These are phyloP conservation scores for Austroboletus niveus DNA, from an alignment of 1,284 basidiomycete species.

Conservation along the genomic window DNA sequence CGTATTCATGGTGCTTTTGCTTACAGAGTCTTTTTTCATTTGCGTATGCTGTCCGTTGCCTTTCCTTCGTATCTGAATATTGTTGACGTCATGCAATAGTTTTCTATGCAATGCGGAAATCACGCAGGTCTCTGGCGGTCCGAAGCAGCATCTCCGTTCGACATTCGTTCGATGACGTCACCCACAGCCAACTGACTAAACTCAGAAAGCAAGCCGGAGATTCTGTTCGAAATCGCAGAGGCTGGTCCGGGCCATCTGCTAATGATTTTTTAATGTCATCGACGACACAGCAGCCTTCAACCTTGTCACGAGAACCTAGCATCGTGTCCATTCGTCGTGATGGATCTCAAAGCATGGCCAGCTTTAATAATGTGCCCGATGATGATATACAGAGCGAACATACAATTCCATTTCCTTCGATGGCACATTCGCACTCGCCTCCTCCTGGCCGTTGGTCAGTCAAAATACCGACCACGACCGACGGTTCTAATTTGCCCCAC, in stretches of 20 bases:
- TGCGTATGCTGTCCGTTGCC: conserved; percentile 55
- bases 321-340: conserved; percentile 6
- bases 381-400: not conserved
- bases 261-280: conserved; percentile 33
- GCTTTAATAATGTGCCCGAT: not conserved
- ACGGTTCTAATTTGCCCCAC: not conserved
- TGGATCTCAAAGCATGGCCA: not conserved
- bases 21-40: conserved; percentile 55
- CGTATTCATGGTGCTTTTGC: conserved; percentile 48
- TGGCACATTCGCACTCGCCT: not conserved
- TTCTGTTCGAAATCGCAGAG: conserved; percentile 31
- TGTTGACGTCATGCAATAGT: conserved; percentile 38
- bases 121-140: conserved; percentile 48
- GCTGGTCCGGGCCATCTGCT: conserved; percentile 45
- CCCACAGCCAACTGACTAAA: conserved; percentile 22
- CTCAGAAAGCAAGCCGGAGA: conserved; percentile 29
- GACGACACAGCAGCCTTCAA: conserved; percentile 9
- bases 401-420: conserved; percentile 7
- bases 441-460: conserved; percentile 12
- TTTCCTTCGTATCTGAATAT: not conserved
- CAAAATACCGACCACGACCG: conserved; percentile 24
- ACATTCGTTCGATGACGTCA: conserved; percentile 44
- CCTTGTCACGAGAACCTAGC: conserved; percentile 7
- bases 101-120: conserved; percentile 54
- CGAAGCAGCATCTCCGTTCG: conserved; percentile 57